A percentile compares a stretch with the other conserved stretches of the same genome.
Conservation (phyloP, 805 yeast species). For the Hanseniaspora jakobsenii region DNA sequence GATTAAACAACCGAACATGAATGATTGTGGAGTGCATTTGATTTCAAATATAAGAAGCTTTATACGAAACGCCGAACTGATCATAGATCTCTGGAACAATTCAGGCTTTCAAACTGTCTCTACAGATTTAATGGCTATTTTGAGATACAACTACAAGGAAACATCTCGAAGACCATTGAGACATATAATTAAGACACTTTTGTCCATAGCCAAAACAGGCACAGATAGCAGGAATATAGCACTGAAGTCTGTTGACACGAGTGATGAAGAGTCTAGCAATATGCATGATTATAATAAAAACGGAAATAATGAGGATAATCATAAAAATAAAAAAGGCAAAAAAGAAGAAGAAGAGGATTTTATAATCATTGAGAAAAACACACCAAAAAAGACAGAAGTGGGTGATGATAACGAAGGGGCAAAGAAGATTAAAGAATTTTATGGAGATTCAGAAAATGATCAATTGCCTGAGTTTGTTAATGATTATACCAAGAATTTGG, state of each 20-base stretch:
- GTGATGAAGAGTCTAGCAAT: conserved; percentile 3
- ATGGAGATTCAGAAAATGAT: not conserved
- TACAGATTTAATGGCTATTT: conserved; percentile 23
- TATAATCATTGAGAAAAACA: conserved; percentile 24
- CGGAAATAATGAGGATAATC: conserved; percentile 6
- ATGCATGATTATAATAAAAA: too few species aligned
- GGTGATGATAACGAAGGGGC: not conserved
- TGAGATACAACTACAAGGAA: conserved; percentile 21
- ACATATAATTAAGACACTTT: conserved; percentile 20
- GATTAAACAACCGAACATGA: conserved; percentile 75
- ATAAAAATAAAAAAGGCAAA: conserved; percentile 7
- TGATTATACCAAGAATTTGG: too few species aligned
- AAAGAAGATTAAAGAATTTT: not conserved
- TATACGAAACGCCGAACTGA: conserved; percentile 35
- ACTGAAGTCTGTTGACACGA: conserved; percentile 8
- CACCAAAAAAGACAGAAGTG: conserved; percentile 11
- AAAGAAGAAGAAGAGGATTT: conserved; percentile 23
- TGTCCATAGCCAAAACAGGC: conserved; percentile 13
- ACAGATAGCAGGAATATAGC: conserved; percentile 7
- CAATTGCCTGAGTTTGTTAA: too few species aligned
- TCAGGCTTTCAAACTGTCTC: not conserved
- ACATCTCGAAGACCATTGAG: conserved; percentile 22
- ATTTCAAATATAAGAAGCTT: conserved; percentile 59
- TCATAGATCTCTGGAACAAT: conserved; percentile 33
- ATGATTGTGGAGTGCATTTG: conserved; percentile 91